Evolutionary conservation across 2,329 filamentous ascomycete genomes (phyloP), one percentile per base, ranked within the genome.

Genomic region (Plenodomus tracheiphilus): DNA sequence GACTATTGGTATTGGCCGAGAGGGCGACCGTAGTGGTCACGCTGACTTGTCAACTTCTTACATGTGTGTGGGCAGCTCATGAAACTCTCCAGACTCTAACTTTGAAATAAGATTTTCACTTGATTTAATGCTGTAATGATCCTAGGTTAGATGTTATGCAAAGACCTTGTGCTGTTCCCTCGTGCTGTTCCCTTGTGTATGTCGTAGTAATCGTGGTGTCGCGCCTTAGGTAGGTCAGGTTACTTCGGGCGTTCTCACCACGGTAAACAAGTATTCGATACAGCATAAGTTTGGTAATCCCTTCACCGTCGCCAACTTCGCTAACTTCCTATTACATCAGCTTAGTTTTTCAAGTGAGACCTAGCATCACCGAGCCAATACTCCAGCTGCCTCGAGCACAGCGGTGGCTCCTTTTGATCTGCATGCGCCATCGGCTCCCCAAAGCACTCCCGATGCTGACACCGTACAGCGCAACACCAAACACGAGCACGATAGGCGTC

Each of bases 371-470:
- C 28, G 7, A 11, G 13, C 28, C 13, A 25, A 10, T 11, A 32
- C 13, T 32, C 13, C 11, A 32, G 28, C 6, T 44, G 43, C 50
- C 32, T 47, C 45, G 15, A 39, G 25, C 25, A 32, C 41, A 16
- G 30, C 8, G 16, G 16, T 20, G 35, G 28, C 18, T 37, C 37
- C 13, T 42, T 9, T 2, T 20, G 41, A 40, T 46, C 41, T 19
- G 43, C 46, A n/a, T 19, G 13, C 36, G 25, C 36, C 47, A 34
- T 35, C 47, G 47, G 47, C 47, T 50, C 47, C 43, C 47, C 47
- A 28, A 19, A 22, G 8, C 2, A 21, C 32, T 50, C 40, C 38
- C 47, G 42, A 43, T 17, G 34, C 30, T 45, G 47, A 42, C 34
- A 46, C 21, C 22, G 28, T 44, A 15, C 36, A 30, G 35, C 30